phyloP scores from a whole-genome alignment of 139 green algal species.

The Gonium pectorale region DNA sequence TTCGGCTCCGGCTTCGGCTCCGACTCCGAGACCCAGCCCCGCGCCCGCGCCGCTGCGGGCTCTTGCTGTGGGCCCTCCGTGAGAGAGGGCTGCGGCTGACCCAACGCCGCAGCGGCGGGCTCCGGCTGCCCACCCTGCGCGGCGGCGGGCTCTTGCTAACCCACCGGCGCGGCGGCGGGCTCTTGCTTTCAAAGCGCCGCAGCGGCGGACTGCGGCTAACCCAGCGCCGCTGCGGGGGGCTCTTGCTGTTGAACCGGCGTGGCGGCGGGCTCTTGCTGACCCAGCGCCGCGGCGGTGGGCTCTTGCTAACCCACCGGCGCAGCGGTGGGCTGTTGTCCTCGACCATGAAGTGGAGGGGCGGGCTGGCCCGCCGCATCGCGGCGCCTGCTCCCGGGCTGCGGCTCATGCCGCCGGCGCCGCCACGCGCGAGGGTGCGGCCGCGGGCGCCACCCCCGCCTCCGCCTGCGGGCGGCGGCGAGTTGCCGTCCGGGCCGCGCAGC shows the following conservation, averaged over 20 bases:
- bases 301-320: conserved; percentile 40
- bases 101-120: conserved; percentile 1
- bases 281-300: conserved; percentile 34
- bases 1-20: background rate
- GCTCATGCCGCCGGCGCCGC: background rate
- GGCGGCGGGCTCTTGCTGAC: conserved; percentile 32
- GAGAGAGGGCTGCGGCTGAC: background rate
- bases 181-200: conserved; percentile 26
- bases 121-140: conserved; percentile 4
- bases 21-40: conserved; percentile 16
- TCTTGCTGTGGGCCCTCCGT: background rate
- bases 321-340: conserved; percentile 34
- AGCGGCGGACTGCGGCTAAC: background rate
- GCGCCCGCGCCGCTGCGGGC: background rate
- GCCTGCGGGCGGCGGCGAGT: conserved; percentile 21
- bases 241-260: conserved; percentile 26
- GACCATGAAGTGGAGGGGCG: conserved; percentile 36
- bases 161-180: conserved; percentile 15
- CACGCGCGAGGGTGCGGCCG: too few species aligned
- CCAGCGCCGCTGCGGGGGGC: conserved; percentile 9
- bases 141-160: conserved; percentile 24
- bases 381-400: background rate
- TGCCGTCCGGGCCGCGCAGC: conserved; percentile 29
- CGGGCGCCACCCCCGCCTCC: too few species aligned
- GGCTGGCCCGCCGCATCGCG: conserved; percentile 12